Evolutionary conservation across 129 eudicot species (phyloP), one percentile per base, ranked within the genome.

Genomic region (Flaveria sonorensis): DNA sequence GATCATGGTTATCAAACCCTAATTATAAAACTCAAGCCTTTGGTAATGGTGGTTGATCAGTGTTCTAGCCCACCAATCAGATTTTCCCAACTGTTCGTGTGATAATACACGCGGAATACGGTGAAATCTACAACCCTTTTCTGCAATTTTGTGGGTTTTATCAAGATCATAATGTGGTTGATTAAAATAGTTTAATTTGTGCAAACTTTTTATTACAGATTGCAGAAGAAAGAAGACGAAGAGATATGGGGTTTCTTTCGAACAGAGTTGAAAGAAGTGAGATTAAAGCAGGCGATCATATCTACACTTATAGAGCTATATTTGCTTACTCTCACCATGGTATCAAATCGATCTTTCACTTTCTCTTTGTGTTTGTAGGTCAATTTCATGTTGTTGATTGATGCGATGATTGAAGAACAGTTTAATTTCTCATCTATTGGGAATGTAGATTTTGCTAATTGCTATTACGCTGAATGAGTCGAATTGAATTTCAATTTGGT

Each of bases 281-380:
- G 72, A 89, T 95, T 55, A 89, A 89, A 80, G 81, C 92, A 40
- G 99, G 99, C 43, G 97, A 95, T 77, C 99, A 95, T 65, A 89
- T 95, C 70, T 95, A 95, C 75, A 89, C 99, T 82, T 95, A 90
- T 82, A 92, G 99, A 78, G 99, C 96, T 77, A 88, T 89, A 20
- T 95, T 95, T 81, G 89, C 96, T 63, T 95, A 95, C 77, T 95
- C 99, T 74, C 99, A 95, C 75, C 97, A 95, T 79, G 99, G 99
- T 95, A 81, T 39, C 20, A 23, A 66, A 21, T 63, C 28, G 10
- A 19, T 46, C 68, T 24, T 60, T 18, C 30, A 0, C 10, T n/a
- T 8, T 15, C 3, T 43, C 0, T 71, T 8, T 57, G 40, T 70
- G 46, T 46, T 79, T 46, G 3, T 67, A 5, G 18, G 75, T 39